Evolutionary conservation across 129 eudicot genomes (phyloP).

Genomic region (Smallanthus sonchifolius): DNA sequence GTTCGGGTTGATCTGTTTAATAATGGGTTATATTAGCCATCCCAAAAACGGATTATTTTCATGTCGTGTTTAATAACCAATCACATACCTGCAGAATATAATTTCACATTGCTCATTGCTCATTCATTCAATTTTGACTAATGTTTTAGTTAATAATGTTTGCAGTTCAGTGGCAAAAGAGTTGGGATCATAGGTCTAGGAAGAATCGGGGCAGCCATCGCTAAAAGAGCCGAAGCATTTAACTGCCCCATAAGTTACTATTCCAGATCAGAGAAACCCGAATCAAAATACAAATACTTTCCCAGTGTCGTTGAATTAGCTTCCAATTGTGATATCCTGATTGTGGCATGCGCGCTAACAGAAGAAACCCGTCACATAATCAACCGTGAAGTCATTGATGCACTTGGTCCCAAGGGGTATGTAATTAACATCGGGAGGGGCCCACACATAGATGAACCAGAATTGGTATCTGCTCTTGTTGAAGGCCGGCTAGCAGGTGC

Average conservation of each 20-base stretch:
- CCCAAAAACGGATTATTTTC: too few relatives aligned
- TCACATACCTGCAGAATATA: background rate
- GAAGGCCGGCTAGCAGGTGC: conserved; percentile 89
- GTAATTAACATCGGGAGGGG: conserved; percentile 83
- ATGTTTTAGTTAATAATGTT: background rate
- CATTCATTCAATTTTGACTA: background rate
- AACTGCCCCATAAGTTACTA: conserved; percentile 67
- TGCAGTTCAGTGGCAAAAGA: conserved; percentile 57
- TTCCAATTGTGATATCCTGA: conserved; percentile 58
- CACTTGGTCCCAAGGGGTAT: conserved; percentile 64
- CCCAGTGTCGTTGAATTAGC: conserved; percentile 61
- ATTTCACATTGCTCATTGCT: background rate
- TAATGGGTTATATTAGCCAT: too few relatives aligned
- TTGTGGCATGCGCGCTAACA: conserved; percentile 71
- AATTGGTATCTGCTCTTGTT: conserved; percentile 66
- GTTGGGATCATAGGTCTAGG: conserved; percentile 84
- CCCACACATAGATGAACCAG: conserved; percentile 65
- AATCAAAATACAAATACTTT: conserved; percentile 51
- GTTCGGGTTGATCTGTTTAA: too few relatives aligned
- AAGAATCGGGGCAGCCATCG: conserved; percentile 83
- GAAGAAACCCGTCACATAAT: conserved; percentile 67
- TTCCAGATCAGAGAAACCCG: conserved; percentile 59
- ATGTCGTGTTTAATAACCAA: background rate
- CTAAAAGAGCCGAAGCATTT: conserved; percentile 80
- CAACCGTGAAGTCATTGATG: conserved; percentile 65